Percentiles rank a stretch among this genome's conserved stretches.
These are phyloP conservation scores for Candida palmyrensis DNA, from an alignment of 805 yeast species.

Conservation along the genomic window DNA sequence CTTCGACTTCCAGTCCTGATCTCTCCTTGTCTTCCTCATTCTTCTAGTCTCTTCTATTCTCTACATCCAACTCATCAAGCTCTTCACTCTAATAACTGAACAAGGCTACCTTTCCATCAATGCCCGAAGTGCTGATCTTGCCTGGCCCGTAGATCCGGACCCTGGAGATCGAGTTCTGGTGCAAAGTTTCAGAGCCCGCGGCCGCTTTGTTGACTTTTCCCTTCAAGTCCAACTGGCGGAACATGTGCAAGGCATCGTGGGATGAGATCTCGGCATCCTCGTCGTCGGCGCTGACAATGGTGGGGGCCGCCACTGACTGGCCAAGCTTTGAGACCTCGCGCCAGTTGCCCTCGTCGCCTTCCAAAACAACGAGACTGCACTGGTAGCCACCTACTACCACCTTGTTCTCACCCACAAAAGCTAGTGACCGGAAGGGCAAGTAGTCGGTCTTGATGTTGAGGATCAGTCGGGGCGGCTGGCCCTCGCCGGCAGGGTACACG, in stretches of 20 bases:
- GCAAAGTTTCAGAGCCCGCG: constrained; percentile 51
- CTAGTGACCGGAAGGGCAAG: constrained; percentile 75
- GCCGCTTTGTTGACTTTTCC: constrained; percentile 56
- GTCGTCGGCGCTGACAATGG: constrained; percentile 20
- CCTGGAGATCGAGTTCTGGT: constrained; percentile 83
- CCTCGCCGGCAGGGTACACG: constrained; percentile 71
- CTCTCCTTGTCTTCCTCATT: too few relatives aligned
- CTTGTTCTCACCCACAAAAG: constrained; percentile 62
- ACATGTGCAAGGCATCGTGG: constrained; percentile 84
- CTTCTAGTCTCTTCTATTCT: background rate
- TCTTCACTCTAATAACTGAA: constrained; percentile 32
- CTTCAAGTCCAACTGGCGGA: constrained; percentile 91
- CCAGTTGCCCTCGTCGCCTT: constrained; percentile 66
- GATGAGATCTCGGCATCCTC: constrained; percentile 57
- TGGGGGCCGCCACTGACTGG: constrained; percentile 38
- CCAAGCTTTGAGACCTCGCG: constrained; percentile 51
- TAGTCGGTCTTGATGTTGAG: constrained; percentile 57
- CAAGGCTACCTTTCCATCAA: constrained; percentile 88
- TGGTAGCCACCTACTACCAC: constrained; percentile 89
- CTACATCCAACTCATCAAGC: background rate
- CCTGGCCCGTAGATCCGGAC: constrained; percentile 45
- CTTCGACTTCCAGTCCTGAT: too few relatives aligned
- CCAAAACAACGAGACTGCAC: constrained; percentile 82
- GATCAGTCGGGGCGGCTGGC: constrained; percentile 56
- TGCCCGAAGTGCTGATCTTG: constrained; percentile 65